These are phyloP conservation scores for Paraphoma sp. DNA, from an alignment of 2,329 filamentous ascomycete species.

Conservation along the genomic window DNA sequence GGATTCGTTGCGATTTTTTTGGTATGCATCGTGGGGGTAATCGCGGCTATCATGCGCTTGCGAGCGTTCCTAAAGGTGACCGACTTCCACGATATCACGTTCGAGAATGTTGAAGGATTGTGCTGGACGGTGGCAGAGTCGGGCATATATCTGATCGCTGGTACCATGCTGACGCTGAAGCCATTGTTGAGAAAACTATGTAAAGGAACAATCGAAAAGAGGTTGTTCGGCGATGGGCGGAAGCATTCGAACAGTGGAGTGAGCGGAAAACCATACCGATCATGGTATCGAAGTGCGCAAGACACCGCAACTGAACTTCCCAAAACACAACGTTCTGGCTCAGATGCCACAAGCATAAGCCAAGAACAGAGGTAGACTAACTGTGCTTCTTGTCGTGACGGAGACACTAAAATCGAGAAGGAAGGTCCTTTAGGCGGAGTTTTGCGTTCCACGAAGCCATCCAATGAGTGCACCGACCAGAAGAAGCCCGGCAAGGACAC, in stretches of 20 bases:
- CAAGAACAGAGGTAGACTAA: too few relatives aligned
- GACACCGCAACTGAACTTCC: background rate
- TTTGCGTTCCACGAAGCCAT: constrained; percentile 21
- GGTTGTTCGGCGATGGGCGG: constrained; percentile 13
- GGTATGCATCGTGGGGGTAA: constrained; percentile 18
- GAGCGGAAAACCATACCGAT: constrained; percentile 10
- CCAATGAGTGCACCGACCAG: constrained; percentile 54
- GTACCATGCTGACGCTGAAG: constrained; percentile 24
- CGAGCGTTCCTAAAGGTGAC: constrained; percentile 17
- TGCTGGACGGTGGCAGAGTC: constrained; percentile 30
- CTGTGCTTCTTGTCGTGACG: too few relatives aligned
- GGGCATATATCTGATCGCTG: constrained; percentile 29
- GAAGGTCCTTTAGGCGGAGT: too few relatives aligned
- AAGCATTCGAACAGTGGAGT: constrained; percentile 7
- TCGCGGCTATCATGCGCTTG: constrained; percentile 27
- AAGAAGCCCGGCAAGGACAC: constrained; percentile 61
- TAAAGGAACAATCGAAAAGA: constrained; percentile 16
- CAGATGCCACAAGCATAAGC: background rate
- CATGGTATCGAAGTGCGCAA: background rate
- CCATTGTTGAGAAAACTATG: constrained; percentile 21
- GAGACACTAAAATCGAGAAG: too few relatives aligned
- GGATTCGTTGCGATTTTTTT: constrained; percentile 17
- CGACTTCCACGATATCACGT: constrained; percentile 25
- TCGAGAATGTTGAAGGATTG: constrained; percentile 20
- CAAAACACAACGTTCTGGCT: background rate